phyloP scores from a whole-genome alignment of 768 basidiomycete genomes.

The Lactifluus echinatus region DNA sequence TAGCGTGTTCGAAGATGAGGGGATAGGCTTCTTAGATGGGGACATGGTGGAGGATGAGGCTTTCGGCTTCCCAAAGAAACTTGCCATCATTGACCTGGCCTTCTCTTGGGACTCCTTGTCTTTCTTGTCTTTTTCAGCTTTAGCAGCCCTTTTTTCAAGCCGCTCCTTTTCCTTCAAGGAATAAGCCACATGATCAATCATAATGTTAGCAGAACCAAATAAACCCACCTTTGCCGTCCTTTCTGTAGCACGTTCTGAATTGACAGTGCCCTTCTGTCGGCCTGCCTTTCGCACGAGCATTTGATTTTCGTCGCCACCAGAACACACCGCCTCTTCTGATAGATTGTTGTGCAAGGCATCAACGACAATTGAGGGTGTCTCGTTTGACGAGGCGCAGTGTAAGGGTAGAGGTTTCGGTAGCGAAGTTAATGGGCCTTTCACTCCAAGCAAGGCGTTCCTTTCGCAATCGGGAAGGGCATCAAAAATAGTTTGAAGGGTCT shows the following conservation, averaged over 20 bases:
- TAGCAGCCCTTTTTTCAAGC: constrained; percentile 58
- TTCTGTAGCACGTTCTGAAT: constrained; percentile 52
- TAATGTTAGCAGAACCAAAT: not conserved
- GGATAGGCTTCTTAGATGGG: constrained; percentile 23
- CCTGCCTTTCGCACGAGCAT: constrained; percentile 24
- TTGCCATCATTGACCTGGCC: constrained; percentile 67
- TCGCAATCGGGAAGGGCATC: constrained; percentile 50
- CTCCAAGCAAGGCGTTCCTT: constrained; percentile 43
- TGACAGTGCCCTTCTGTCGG: constrained; percentile 43
- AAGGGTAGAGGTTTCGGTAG: constrained; percentile 9
- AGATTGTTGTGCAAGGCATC: not conserved
- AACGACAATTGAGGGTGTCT: not conserved
- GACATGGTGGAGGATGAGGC: constrained; percentile 21
- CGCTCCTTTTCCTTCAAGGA: constrained; percentile 56
- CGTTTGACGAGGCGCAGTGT: constrained; percentile 13
- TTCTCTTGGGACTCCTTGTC: constrained; percentile 61
- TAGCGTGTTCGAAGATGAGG: constrained; percentile 29
- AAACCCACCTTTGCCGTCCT: constrained; percentile 46
- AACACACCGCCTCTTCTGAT: constrained; percentile 26
- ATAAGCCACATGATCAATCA: not conserved
- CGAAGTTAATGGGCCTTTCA: constrained; percentile 32
- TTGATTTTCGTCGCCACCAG: constrained; percentile 31
- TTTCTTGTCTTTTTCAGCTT: constrained; percentile 63
- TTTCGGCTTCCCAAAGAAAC: constrained; percentile 66
- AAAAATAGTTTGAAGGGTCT: constrained; percentile 46